These are phyloP conservation scores for Papiliotrema fonsecae DNA, from an alignment of 1,284 basidiomycete genomes.

Conservation along the genomic window DNA sequence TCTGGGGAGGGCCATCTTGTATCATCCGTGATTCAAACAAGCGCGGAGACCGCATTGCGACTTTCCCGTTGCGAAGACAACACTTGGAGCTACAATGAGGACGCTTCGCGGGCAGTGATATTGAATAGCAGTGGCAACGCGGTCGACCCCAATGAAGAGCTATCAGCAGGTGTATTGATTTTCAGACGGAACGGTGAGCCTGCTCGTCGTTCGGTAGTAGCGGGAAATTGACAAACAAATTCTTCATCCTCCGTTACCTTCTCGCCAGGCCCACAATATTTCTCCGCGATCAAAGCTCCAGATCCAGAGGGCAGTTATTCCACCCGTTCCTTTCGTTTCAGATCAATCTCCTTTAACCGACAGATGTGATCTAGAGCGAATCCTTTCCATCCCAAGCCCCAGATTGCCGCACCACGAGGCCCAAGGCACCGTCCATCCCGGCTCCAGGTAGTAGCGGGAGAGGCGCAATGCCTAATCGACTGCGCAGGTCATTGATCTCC, in stretches of 20 bases:
- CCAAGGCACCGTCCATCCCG: slow-evolving; percentile 7
- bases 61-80: background rate
- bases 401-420: slow-evolving; percentile 14
- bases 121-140: background rate
- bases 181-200: background rate
- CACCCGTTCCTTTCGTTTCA: no score
- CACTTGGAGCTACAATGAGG: background rate
- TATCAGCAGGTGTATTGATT: background rate
- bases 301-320: background rate
- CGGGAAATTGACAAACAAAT: background rate
- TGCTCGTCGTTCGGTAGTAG: background rate
- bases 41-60: background rate
- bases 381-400: no score
- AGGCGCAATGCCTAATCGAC: slow-evolving; percentile 18
- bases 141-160: background rate
- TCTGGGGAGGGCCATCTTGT: background rate
- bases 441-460: slow-evolving; percentile 2
- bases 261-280: background rate
- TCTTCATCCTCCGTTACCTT: background rate
- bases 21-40: background rate
- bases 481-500: slow-evolving; percentile 33
- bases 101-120: background rate
- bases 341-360: no score
- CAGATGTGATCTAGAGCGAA: no score
- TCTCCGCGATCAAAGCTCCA: background rate